These are phyloP conservation scores for Erodium maritimum DNA, from an alignment of 345 rosid genomes.

Conservation along the genomic window DNA sequence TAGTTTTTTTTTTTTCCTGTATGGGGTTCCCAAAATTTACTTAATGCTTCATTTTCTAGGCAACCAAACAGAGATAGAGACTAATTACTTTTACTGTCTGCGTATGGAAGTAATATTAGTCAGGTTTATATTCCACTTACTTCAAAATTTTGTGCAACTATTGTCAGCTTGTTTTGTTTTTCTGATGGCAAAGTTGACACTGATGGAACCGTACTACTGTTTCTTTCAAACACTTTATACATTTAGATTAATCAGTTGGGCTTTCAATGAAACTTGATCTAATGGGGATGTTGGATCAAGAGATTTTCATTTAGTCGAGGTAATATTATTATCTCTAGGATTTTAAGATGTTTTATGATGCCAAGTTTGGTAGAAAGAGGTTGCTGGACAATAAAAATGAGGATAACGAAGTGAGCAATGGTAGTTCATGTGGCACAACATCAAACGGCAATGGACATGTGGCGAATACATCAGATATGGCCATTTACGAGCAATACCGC, in stretches of 20 bases:
- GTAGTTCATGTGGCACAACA: constrained; percentile 13
- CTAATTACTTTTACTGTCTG: too few species aligned
- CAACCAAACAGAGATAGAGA: too few species aligned
- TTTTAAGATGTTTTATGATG: constrained; percentile 64
- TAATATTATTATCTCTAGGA: constrained; percentile 39
- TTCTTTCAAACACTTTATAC: too few species aligned
- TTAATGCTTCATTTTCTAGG: too few species aligned
- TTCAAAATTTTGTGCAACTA: too few species aligned
- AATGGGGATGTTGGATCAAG: not conserved
- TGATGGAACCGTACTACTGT: not conserved
- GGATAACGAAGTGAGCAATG: constrained; percentile 24
- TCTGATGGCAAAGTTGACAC: not conserved
- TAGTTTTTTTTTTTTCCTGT: too few species aligned
- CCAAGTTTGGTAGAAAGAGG: constrained; percentile 92
- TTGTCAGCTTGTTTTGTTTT: too few species aligned
- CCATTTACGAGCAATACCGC: constrained; percentile 55
- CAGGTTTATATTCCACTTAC: too few species aligned
- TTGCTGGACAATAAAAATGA: constrained; percentile 24
- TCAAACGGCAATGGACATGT: constrained; percentile 36
- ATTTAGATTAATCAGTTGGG: not conserved
- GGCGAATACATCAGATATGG: constrained; percentile 41
- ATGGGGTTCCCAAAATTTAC: too few species aligned
- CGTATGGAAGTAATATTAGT: too few species aligned
- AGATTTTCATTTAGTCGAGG: constrained; percentile 24
- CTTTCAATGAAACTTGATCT: not conserved